Evolutionary conservation across 106 monocot genomes (phyloP).

Genomic region (Dendrobium chrysotoxum): DNA sequence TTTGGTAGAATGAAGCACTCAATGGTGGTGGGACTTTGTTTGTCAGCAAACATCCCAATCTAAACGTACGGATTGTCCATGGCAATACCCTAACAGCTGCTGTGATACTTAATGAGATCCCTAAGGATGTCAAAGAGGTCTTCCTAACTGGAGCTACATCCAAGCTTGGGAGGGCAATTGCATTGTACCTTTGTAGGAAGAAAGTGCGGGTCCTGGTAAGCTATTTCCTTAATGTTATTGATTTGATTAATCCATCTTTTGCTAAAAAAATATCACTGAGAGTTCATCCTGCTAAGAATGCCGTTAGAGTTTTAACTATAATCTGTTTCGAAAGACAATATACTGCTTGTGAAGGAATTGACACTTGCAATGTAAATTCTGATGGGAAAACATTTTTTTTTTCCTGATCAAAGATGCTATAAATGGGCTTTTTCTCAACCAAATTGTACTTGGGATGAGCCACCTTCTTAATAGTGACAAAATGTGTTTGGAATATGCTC

Average conservation of each 20-base stretch:
- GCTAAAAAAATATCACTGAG: not conserved
- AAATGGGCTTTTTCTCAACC: no score
- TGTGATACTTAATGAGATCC: slow-evolving; percentile 78
- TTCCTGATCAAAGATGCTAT: no score
- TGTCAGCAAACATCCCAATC: slow-evolving; percentile 69
- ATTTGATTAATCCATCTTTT: not conserved
- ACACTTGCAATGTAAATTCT: no score
- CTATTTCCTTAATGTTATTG: not conserved
- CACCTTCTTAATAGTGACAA: no score
- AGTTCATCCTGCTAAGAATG: not conserved
- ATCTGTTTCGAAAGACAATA: no score
- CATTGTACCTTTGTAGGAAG: slow-evolving; percentile 76
- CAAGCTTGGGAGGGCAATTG: slow-evolving; percentile 90
- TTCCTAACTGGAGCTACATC: slow-evolving; percentile 94
- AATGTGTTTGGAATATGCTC: no score
- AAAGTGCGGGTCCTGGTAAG: slow-evolving; percentile 75
- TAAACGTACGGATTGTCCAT: slow-evolving; percentile 76
- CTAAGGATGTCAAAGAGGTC: slow-evolving; percentile 57
- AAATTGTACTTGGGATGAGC: no score
- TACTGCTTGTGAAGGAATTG: no score
- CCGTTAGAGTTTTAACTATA: no score
- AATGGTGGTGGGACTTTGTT: slow-evolving; percentile 94
- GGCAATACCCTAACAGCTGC: slow-evolving; percentile 94
- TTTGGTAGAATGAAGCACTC: slow-evolving; percentile 73
- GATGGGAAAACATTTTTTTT: no score